Evolutionary conservation across 768 basidiomycete genomes (phyloP), one percentile per base, ranked within the genome.

Genomic region (Lactarius vividus): DNA sequence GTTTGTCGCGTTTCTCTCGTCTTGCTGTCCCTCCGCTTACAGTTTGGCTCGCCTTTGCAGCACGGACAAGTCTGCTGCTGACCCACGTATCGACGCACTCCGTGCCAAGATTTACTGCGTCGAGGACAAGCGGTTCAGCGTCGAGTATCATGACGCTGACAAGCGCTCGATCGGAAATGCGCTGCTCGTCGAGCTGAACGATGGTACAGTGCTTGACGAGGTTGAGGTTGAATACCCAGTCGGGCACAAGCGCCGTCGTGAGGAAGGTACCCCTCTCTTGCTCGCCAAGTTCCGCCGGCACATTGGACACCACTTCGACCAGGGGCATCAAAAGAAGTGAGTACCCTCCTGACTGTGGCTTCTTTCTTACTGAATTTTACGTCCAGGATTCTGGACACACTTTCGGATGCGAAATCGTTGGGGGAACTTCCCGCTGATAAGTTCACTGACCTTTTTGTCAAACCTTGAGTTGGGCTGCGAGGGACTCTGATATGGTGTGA

Each of bases 81-180:
- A 96, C 74, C 91, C 92, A 10, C 88, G 95, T 70, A 94, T 96
- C 72, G 94, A 96, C 73, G 89, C 79, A 8, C 86, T 96, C 54
- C 89, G 94, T 59, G 86, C 89, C 70, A 96, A 96, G 84, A 95
- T 94, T 65, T 78, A 83, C 77, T 96, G 94, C 69, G 89, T 92
- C 13, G 92, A 96, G 76, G 94, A 96, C 70, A 79, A 84, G 71
- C 77, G 78, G 59, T 96, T 91, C 82, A 92, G 89, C 68, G 82
- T 85, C 44, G 91, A 95, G 63, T 96, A 96, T 76, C 94, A 96
- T 75, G 89, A 95, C 59, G 92, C 94, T 13, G 82, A 84, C 69
- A 93, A 87, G 80, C 88, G 94, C 64, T 94, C 90, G 49, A 96
- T 96, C 70, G 91, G 91, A 53, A 96, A 96, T 72, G 94, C 94